Base-by-base conservation (phyloP, 345 rosid genomes). In the Litchi chinensis region DNA sequence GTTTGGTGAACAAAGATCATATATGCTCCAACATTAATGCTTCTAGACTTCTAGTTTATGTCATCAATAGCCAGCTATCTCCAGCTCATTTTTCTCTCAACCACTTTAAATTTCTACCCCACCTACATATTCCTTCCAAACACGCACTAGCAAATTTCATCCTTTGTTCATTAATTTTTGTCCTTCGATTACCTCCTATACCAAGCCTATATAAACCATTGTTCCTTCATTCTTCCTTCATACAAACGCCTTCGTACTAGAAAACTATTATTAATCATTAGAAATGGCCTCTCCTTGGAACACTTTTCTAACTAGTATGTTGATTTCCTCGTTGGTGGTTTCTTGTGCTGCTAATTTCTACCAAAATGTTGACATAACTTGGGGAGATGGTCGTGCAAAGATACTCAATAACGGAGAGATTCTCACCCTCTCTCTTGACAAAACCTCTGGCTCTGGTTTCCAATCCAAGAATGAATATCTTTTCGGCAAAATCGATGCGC, bases 381-480 rank as follows among this genome's bases (percentile, higher is more conserved):
- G 89, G 88, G 91, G 91, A 64, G 83, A 77, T 28, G 89, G 86
- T 9, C 87, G 85, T 2, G 86, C 68, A 2, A 77, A 81, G 67
- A 84, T 88, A 3, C 78, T 76, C 4, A 71, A 84, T 70, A 77
- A 79, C 22, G 89, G 89, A 19, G 26, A 78, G 8, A 79, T 86
- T 24, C 77, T 88, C 7, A 72, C 86, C 0, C 82, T 88, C 9
- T 76, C 87, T 9, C 89, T 86, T 5, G 91, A 88, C 76, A 83
- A 81, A 69, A 68, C 83, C 68, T 88, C 91, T 0, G 91, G 91
- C 65, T 86, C 91, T 1, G 91, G 89, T 0, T 84, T 88, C 62
- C 86, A 84, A 54, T 82, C 88, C 75, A 86, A 73, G 81, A 83
- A 76, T 56, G 75, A 79, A 26, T 88, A 70, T 71, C 70, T 86